Percentiles rank a stretch among this genome's conserved stretches.
phyloP scores from a whole-genome alignment of 1,139 yeast genomes.

The Kodamaea sp. region DNA sequence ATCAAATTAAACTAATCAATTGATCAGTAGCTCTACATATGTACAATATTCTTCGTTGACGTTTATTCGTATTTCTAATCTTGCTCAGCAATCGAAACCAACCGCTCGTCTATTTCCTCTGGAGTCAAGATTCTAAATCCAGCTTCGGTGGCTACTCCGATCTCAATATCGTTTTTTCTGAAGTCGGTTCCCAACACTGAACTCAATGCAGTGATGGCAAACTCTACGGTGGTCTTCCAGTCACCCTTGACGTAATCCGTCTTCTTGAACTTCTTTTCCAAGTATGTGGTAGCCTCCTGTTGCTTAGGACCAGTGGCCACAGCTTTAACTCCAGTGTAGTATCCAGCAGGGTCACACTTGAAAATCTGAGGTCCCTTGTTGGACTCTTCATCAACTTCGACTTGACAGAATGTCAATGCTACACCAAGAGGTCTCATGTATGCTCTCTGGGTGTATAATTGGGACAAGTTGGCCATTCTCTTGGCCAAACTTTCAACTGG shows the following conservation, averaged over 20 bases:
- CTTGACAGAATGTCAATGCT: conserved; percentile 80
- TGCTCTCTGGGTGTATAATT: conserved; percentile 96
- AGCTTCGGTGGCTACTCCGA: conserved; percentile 81
- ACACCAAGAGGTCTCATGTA: conserved; percentile 98
- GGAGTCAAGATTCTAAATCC: conserved; percentile 70
- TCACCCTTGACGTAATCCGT: conserved; percentile 72
- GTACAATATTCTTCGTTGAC: background rate
- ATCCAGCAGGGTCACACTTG: conserved; percentile 98
- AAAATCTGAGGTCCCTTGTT: conserved; percentile 78
- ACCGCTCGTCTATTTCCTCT: conserved; percentile 91
- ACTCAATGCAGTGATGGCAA: conserved; percentile 82
- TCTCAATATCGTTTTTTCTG: conserved; percentile 87
- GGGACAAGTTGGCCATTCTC: conserved; percentile 93
- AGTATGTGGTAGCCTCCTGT: conserved; percentile 88
- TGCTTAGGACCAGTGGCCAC: conserved; percentile 97
- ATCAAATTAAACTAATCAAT: no score
- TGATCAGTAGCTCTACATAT: no score
- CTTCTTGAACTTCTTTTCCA: conserved; percentile 90
- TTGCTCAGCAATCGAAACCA: conserved; percentile 93
- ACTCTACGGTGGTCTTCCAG: conserved; percentile 88
- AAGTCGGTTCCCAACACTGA: conserved; percentile 90
- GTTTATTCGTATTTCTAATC: conserved; percentile 48
- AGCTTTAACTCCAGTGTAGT: conserved; percentile 88
- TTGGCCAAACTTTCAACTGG: conserved; percentile 93
- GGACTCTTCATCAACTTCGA: conserved; percentile 67